A percentile compares a stretch with the other conserved stretches of the same genome.
These are phyloP conservation scores for Pythium pyrilobum DNA, from an alignment of 352 stramenopile genomes.

Conservation along the genomic window DNA sequence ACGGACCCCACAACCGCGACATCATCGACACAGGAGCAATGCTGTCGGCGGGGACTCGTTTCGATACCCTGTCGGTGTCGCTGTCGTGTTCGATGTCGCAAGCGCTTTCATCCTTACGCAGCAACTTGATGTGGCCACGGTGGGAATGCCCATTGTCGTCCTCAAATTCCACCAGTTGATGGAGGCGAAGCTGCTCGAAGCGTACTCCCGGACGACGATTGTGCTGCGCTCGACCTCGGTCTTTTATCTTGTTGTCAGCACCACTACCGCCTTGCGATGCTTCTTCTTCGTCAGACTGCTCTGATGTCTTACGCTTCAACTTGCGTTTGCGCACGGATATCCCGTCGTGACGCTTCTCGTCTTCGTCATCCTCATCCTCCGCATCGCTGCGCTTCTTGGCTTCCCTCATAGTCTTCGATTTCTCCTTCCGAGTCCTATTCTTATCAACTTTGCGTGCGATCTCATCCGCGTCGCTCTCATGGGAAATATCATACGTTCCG, in stretches of 20 bases:
- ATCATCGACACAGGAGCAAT: constrained; percentile 30
- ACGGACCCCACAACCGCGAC: constrained; percentile 22
- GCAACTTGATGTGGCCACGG: constrained; percentile 37
- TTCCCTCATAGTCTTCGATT: constrained; percentile 8
- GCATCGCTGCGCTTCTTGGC: constrained; percentile 2
- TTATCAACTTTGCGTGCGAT: neutral
- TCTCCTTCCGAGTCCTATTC: constrained; percentile 12
- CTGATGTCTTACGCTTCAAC: constrained; percentile 8
- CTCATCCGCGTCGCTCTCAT: constrained; percentile 25
- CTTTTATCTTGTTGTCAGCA: neutral
- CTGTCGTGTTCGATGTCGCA: constrained; percentile 67
- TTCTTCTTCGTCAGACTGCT: constrained; percentile 6
- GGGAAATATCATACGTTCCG: constrained; percentile 39
- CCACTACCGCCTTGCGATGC: constrained; percentile 7
- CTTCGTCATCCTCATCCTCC: constrained; percentile 14
- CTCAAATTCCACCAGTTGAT: constrained; percentile 52
- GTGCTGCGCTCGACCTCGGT: constrained; percentile 9
- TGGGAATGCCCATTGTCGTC: constrained; percentile 37
- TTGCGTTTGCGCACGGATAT: constrained; percentile 23
- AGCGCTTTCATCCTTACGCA: constrained; percentile 33
- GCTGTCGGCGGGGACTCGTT: constrained; percentile 31
- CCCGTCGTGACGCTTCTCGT: constrained; percentile 19
- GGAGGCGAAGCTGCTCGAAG: constrained; percentile 30
- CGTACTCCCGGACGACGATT: neutral
- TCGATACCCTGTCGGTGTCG: constrained; percentile 38